Conservation (phyloP, 2,329 filamentous ascomycete genomes). For the Stagonosporopsis cucurbitacearum region DNA sequence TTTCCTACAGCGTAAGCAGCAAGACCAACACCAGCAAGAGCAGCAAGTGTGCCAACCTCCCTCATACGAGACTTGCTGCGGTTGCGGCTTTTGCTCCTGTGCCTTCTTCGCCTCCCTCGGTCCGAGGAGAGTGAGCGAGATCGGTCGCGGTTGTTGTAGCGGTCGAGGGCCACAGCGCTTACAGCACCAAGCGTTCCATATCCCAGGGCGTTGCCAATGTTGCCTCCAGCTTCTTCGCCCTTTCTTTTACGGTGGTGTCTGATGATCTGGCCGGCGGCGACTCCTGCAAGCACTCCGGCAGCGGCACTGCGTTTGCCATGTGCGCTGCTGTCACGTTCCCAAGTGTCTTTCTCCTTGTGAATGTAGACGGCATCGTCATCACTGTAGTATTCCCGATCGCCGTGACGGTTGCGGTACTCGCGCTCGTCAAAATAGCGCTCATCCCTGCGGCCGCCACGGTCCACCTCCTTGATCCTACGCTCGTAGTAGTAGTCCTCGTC, state of each 20-base stretch:
- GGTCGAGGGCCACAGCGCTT: conserved; percentile 65
- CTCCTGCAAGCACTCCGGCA: conserved; percentile 66
- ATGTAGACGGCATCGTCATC: conserved; percentile 69
- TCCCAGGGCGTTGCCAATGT: conserved; percentile 61
- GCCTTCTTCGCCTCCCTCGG: conserved; percentile 30
- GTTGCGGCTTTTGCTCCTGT: conserved; percentile 39
- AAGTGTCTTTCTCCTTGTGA: conserved; percentile 59
- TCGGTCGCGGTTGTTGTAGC: conserved; percentile 56
- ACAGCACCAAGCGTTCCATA: conserved; percentile 68
- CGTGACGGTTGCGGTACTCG: conserved; percentile 49
- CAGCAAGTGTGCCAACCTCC: conserved; percentile 64
- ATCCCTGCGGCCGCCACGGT: conserved; percentile 54
- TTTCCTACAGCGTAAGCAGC: conserved; percentile 60
- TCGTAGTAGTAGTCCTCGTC: conserved; percentile 70
- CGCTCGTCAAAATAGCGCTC: conserved; percentile 46
- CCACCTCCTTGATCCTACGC: conserved; percentile 61
- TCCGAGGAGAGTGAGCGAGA: conserved; percentile 50
- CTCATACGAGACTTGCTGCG: conserved; percentile 53
- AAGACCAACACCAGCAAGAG: conserved; percentile 66
- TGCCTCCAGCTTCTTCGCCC: conserved; percentile 61
- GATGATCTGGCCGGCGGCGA: conserved; percentile 66
- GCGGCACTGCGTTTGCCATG: conserved; percentile 65
- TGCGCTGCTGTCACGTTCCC: conserved; percentile 50
- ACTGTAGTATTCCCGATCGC: conserved; percentile 59
- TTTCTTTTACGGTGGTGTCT: conserved; percentile 64